Conservation (phyloP, 225 moss, liverwort and hornwort species). For the Climacium dendroides region DNA sequence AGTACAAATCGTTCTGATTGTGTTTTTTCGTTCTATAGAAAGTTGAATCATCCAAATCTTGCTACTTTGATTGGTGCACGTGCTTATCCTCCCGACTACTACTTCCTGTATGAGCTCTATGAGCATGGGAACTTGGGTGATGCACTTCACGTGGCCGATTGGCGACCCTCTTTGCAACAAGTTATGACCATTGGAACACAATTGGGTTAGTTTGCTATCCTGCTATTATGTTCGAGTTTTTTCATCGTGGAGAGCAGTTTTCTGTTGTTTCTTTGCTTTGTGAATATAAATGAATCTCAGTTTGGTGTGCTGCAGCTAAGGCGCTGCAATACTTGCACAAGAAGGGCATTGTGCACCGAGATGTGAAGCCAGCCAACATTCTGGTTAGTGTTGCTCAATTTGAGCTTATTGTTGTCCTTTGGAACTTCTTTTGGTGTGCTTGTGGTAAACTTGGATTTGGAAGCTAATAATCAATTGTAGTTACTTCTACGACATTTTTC, state of each 20-base stretch:
- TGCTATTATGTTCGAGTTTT: neutral
- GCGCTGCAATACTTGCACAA: constrained; percentile 52
- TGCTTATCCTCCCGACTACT: constrained; percentile 56
- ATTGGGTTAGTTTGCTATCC: constrained; percentile 31
- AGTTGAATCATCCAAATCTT: constrained; percentile 44
- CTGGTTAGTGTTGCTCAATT: constrained; percentile 14
- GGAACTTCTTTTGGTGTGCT: neutral
- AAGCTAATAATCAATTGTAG: neutral
- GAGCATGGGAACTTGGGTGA: constrained; percentile 51
- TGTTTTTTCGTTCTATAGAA: neutral
- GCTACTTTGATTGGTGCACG: constrained; percentile 49
- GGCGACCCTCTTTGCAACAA: constrained; percentile 45
- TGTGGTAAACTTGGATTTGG: neutral
- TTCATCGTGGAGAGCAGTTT: neutral
- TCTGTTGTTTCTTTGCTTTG: neutral
- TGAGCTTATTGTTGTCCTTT: neutral
- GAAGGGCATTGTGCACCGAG: constrained; percentile 52
- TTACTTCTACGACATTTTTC: neutral
- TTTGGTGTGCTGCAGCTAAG: constrained; percentile 24
- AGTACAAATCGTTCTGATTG: neutral
- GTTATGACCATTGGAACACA: constrained; percentile 34
- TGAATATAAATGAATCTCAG: neutral
- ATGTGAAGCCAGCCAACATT: constrained; percentile 64
- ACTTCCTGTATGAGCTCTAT: constrained; percentile 39
- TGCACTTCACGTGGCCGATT: constrained; percentile 57